Base-by-base conservation (phyloP, 495 filamentous ascomycete genomes). In the Corynascus novoguineensis region DNA sequence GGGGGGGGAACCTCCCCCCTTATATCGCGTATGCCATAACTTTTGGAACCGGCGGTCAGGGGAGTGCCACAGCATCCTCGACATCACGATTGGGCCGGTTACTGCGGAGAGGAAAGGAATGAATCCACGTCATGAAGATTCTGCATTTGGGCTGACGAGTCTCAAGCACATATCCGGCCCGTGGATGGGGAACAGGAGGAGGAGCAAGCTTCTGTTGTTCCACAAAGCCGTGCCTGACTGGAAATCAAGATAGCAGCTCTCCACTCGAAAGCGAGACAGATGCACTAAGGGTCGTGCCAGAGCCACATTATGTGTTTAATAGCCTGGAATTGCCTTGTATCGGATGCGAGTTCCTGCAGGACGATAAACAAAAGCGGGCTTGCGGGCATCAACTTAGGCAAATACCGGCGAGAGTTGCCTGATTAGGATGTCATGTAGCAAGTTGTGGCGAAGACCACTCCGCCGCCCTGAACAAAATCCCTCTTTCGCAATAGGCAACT, bases 401-500 rank as follows among this genome's bases (percentile, higher is more conserved):
- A 28, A 5, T 6, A 28, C n/a, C 53, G 53, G 53, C 21, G n/a
- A 48, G n/a, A 38, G 28, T 48, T 55, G 0, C 53, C 27, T 9
- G 0, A 47, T 48, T 40, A 0, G 15, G 53, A 48, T 6, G 3
- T 25, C 9, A 40, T 29, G 31, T 27, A 28, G 53, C 1, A 55
- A 35, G 1, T 24, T n/a, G 28, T 6, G 17, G 38, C 51, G 38
- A 10, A 14, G 40, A 53, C 22, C 40, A 4, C 32, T 27, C 2
- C 15, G 38, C 3, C 8, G 51, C 8, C 21, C 9, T 2, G 29
- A 52, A 40, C 37, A 21, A 6, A 21, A 25, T 46, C 14, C 42
- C 53, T n/a, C 3, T 48, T 38, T 48, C 24, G 22, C 29, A 48
- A 40, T n/a, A 40, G 53, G 44, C 41, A 55, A 55, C 12, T 48